phyloP scores from a whole-genome alignment of 257 asterid species.

The Gentiana dahurica region DNA sequence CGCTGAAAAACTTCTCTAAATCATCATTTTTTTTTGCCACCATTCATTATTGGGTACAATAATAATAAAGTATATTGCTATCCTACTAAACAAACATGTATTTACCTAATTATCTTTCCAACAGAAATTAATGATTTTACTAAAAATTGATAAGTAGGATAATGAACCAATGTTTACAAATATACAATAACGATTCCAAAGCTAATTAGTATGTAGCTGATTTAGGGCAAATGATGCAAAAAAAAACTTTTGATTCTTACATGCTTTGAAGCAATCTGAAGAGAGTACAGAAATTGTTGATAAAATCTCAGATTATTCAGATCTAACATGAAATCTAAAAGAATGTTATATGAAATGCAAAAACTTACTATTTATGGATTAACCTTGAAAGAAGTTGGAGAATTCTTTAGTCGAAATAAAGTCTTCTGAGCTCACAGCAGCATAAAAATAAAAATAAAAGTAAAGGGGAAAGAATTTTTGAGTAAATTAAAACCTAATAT shows the following conservation, averaged over 20 bases:
- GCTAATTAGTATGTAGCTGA: slow-evolving; percentile 6
- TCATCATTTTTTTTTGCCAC: no score
- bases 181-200: background rate
- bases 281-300: background rate
- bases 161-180: background rate
- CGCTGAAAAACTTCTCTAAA: no score
- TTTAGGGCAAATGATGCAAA: slow-evolving; percentile 4
- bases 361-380: background rate
- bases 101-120: no score
- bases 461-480: background rate
- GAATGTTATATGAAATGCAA: slow-evolving; percentile 6
- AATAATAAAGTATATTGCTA: no score
- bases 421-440: slow-evolving; percentile 9
- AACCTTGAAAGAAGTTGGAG: slow-evolving; percentile 6
- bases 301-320: slow-evolving; percentile 1
- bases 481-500: slow-evolving; percentile 10
- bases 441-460: background rate
- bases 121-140: no score
- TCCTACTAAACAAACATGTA: no score
- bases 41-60: no score
- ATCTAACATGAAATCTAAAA: background rate
- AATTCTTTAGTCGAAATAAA: background rate
- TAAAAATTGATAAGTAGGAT: no score
- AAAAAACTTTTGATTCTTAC: background rate
- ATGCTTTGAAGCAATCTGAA: slow-evolving; percentile 1